Evolutionary conservation across 352 stramenopile species (phyloP).

Genomic region (Globisporangium solare): DNA sequence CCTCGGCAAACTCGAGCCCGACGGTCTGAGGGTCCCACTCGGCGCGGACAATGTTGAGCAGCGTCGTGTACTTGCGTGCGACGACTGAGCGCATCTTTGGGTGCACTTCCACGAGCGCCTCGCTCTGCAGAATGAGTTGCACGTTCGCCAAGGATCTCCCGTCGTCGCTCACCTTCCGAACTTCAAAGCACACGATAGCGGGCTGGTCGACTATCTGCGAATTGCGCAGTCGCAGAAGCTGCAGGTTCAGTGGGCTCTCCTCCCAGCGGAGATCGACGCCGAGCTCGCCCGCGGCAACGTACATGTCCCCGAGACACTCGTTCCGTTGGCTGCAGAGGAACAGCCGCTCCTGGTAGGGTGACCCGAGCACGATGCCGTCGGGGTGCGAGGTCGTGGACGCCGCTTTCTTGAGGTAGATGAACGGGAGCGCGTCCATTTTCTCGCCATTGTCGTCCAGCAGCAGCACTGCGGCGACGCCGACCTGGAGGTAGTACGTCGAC

Average conservation of each 20-base stretch:
- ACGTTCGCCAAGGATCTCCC: constrained; percentile 42
- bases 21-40: constrained; percentile 54
- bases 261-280: constrained; percentile 37
- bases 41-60: constrained; percentile 46
- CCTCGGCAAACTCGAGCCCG: constrained; percentile 60
- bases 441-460: constrained; percentile 49
- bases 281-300: constrained; percentile 33
- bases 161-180: constrained; percentile 40
- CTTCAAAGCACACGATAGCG: constrained; percentile 62
- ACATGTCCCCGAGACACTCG: constrained; percentile 59
- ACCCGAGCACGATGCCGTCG: constrained; percentile 57
- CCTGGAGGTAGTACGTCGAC: constrained; percentile 44
- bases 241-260: constrained; percentile 34
- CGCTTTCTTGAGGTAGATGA: constrained; percentile 48
- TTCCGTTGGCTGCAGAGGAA: constrained; percentile 58
- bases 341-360: constrained; percentile 58
- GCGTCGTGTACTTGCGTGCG: constrained; percentile 42
- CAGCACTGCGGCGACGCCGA: constrained; percentile 41
- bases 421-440: constrained; percentile 40
- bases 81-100: constrained; percentile 53
- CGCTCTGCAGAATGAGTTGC: constrained; percentile 62
- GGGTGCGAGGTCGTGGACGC: constrained; percentile 35
- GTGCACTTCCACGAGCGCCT: constrained; percentile 57
- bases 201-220: constrained; percentile 49
- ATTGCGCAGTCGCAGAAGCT: constrained; percentile 57